These are phyloP conservation scores for Annulohypoxylon truncatum DNA, from an alignment of 2,329 filamentous ascomycete genomes.

Conservation along the genomic window DNA sequence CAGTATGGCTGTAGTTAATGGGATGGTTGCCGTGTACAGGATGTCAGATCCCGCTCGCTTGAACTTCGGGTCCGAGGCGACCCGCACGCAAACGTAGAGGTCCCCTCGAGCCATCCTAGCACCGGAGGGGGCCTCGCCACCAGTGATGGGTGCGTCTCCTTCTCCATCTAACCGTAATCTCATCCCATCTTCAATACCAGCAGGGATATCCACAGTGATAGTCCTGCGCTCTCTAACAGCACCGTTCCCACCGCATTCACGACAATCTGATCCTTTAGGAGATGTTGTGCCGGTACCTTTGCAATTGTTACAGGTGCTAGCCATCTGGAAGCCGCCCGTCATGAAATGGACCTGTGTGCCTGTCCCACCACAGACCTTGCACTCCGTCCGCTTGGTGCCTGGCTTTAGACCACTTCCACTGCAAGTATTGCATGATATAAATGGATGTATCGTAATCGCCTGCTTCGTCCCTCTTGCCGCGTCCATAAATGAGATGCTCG, in stretches of 20 bases:
- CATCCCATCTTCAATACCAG: constrained; percentile 97
- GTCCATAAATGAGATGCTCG: constrained; percentile 94
- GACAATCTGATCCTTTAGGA: constrained; percentile 84
- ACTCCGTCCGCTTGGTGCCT: constrained; percentile 78
- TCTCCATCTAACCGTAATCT: constrained; percentile 84
- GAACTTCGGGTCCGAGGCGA: constrained; percentile 91
- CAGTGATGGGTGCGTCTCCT: constrained; percentile 86
- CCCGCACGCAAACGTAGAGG: constrained; percentile 89
- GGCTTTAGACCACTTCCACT: constrained; percentile 85
- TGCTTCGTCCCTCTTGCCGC: constrained; percentile 91
- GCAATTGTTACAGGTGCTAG: constrained; percentile 85
- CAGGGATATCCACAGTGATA: constrained; percentile 90
- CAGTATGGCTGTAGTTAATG: constrained; percentile 90
- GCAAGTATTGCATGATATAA: constrained; percentile 85
- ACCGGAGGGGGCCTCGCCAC: constrained; percentile 74
- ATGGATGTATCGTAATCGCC: constrained; percentile 86
- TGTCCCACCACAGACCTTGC: constrained; percentile 85
- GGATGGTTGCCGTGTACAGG: constrained; percentile 89
- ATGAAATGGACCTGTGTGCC: constrained; percentile 89
- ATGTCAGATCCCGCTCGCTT: constrained; percentile 89
- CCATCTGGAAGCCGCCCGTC: constrained; percentile 96
- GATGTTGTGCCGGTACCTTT: constrained; percentile 81
- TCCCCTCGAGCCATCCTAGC: constrained; percentile 80
- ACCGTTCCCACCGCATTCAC: constrained; percentile 82
- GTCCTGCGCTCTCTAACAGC: constrained; percentile 86